Percentiles rank a stretch among this genome's conserved stretches.
Conservation (phyloP, 495 filamentous ascomycete species). For the Trichoderma orchidacearum region DNA sequence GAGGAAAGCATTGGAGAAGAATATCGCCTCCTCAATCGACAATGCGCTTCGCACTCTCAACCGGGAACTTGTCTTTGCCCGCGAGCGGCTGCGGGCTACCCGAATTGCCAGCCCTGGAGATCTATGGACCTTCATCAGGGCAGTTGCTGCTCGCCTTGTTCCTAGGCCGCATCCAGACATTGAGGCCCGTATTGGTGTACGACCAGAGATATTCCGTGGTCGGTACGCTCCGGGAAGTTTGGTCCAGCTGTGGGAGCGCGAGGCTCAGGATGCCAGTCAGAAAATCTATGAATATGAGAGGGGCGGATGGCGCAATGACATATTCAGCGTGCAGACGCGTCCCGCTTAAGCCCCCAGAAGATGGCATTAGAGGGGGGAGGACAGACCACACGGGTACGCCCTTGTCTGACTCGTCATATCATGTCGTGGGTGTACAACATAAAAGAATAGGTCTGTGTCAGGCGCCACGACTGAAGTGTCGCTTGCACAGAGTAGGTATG, state of each 20-base stretch:
- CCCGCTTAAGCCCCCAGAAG: not conserved
- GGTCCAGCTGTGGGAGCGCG: slow-evolving; percentile 75
- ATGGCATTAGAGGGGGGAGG: not conserved
- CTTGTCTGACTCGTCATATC: not conserved
- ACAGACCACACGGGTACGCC: not conserved
- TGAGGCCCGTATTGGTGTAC: slow-evolving; percentile 53
- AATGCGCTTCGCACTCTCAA: slow-evolving; percentile 59
- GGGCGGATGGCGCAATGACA: slow-evolving; percentile 73
- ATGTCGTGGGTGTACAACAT: not conserved
- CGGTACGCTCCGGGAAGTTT: slow-evolving; percentile 80
- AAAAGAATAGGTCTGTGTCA: not conserved
- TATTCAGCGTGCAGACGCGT: slow-evolving; percentile 55
- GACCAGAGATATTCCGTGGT: slow-evolving; percentile 61
- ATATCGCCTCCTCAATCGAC: slow-evolving; percentile 59
- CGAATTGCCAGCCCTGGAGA: slow-evolving; percentile 72
- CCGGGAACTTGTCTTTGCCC: slow-evolving; percentile 71
- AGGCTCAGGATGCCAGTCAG: slow-evolving; percentile 51
- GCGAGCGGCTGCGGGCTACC: slow-evolving; percentile 75
- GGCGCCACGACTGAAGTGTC: not conserved
- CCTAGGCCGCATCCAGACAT: slow-evolving; percentile 61
- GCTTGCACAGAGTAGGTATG: not conserved
- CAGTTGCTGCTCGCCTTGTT: slow-evolving; percentile 59
- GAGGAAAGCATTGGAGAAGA: slow-evolving; percentile 62
- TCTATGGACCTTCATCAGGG: slow-evolving; percentile 64
- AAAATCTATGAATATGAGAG: slow-evolving; percentile 43